Evolutionary conservation across 805 yeast genomes (phyloP).

Genomic region (Suhomyces sp.): DNA sequence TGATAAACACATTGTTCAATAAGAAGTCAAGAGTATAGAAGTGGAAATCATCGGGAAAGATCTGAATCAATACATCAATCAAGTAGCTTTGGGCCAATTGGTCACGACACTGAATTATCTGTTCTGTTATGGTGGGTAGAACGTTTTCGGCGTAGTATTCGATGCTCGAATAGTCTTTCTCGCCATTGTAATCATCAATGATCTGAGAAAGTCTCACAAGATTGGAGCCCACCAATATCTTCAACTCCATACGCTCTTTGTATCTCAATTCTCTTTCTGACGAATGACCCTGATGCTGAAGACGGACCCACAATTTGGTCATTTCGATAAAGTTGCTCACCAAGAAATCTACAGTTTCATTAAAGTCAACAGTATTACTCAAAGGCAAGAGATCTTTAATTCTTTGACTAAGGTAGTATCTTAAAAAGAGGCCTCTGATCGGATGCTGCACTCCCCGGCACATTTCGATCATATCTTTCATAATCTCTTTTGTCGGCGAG

Average conservation of each 20-base stretch:
- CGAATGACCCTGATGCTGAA: slow-evolving; percentile 93
- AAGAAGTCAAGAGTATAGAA: slow-evolving; percentile 66
- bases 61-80: slow-evolving; percentile 87
- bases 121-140: slow-evolving; percentile 80
- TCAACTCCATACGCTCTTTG: slow-evolving; percentile 81
- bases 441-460: slow-evolving; percentile 96
- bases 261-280: slow-evolving; percentile 72
- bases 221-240: slow-evolving; percentile 89
- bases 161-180: slow-evolving; percentile 24
- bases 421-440: slow-evolving; percentile 80
- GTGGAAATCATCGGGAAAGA: slow-evolving; percentile 92
- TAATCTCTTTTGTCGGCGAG: slow-evolving; percentile 78
- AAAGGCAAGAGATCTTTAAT: slow-evolving; percentile 64
- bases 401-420: slow-evolving; percentile 85
- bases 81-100: slow-evolving; percentile 89
- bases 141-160: slow-evolving; percentile 47
- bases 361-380: slow-evolving; percentile 37
- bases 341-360: slow-evolving; percentile 74
- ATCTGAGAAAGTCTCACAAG: slow-evolving; percentile 85
- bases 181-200: slow-evolving; percentile 61
- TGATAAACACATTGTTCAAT: slow-evolving; percentile 57
- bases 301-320: slow-evolving; percentile 96
- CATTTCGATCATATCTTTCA: slow-evolving; percentile 98
- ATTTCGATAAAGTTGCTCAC: slow-evolving; percentile 89
- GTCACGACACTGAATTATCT: slow-evolving; percentile 89